phyloP scores from a whole-genome alignment of 129 eudicot species.

The Arctium lappa region DNA sequence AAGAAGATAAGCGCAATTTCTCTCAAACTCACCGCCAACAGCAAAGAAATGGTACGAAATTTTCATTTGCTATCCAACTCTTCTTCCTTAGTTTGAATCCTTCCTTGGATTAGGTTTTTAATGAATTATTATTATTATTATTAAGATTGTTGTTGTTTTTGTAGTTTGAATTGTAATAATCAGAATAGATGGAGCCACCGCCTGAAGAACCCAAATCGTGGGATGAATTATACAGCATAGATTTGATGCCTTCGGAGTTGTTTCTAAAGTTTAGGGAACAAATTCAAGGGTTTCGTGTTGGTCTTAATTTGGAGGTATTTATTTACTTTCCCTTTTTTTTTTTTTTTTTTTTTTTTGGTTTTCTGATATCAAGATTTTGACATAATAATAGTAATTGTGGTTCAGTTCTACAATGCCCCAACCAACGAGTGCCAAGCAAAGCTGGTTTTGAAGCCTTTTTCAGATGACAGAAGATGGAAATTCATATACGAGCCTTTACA shows the following conservation, averaged over 20 bases:
- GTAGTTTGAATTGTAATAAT: background rate
- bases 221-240: slow-evolving; percentile 73
- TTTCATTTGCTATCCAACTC: too few relatives aligned
- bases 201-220: slow-evolving; percentile 65
- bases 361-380: too few relatives aligned
- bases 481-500: slow-evolving; percentile 72
- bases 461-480: slow-evolving; percentile 73
- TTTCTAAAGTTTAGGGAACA: slow-evolving; percentile 77
- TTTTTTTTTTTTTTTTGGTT: too few relatives aligned
- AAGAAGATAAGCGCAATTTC: too few relatives aligned
- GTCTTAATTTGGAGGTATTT: slow-evolving; percentile 81
- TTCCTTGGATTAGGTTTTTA: too few relatives aligned
- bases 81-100: too few relatives aligned
- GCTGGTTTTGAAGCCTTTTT: slow-evolving; percentile 82
- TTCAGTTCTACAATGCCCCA: slow-evolving; percentile 83
- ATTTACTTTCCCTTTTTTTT: too few relatives aligned
- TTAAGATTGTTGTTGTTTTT: too few relatives aligned
- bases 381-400: background rate
- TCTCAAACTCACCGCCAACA: too few relatives aligned
- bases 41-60: too few relatives aligned
- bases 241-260: slow-evolving; percentile 84
- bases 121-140: too few relatives aligned
- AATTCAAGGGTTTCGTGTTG: slow-evolving; percentile 67
- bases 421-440: slow-evolving; percentile 70
- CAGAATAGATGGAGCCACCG: slow-evolving; percentile 24